Evolutionary conservation across 2,329 filamentous ascomycete species (phyloP), one percentile per base, ranked within the genome.

Genomic region (Grosmannia huntii): DNA sequence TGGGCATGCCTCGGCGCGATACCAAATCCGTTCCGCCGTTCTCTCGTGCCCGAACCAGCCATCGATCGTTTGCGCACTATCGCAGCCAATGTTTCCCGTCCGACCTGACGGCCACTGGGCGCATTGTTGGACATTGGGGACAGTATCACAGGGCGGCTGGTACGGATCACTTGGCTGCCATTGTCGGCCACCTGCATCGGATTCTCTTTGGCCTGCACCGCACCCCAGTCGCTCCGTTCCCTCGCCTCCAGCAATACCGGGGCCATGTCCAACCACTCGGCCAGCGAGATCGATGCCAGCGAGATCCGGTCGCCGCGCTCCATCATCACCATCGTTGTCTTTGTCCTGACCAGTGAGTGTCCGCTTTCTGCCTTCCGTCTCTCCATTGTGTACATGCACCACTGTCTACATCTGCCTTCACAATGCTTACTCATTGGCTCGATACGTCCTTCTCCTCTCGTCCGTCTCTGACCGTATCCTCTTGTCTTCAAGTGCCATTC

Each of bases 271-370:
- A 23, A 7, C n/a, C 25, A 16, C 53, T 21, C 14, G 14, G 21
- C 53, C 23, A 28, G 10, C 36, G 53, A 71, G 57, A 67, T 78
- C 12, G 72, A 82, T 61, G 83, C 80, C 28, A 68, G 68, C 53
- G 70, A 76, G 63, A 88, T 89, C 65, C 77, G 69, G 57, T 69
- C 79, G 59, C 89, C 85, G 85, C 76, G 80, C 55, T 87, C 85
- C 19, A 88, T 89, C 55, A 70, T 89, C 59, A 88, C 85, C 0
- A 74, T 89, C 38, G 71, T 89, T 57, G 78, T 85, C 51, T 89
- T 89, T 65, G 73, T 88, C 38, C 50, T 86, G 48, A 85, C 85
- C 5, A 89, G 85, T 88, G 72, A 76, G 84, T 80, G 49, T 19
- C 36, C 14, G 36, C 3, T 16, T 16, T 4, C 5, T 6, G 12